A percentile compares a stretch with the other conserved stretches of the same genome.
These are phyloP conservation scores for Pythium folliculosum DNA, from an alignment of 352 stramenopile genomes.

Conservation along the genomic window DNA sequence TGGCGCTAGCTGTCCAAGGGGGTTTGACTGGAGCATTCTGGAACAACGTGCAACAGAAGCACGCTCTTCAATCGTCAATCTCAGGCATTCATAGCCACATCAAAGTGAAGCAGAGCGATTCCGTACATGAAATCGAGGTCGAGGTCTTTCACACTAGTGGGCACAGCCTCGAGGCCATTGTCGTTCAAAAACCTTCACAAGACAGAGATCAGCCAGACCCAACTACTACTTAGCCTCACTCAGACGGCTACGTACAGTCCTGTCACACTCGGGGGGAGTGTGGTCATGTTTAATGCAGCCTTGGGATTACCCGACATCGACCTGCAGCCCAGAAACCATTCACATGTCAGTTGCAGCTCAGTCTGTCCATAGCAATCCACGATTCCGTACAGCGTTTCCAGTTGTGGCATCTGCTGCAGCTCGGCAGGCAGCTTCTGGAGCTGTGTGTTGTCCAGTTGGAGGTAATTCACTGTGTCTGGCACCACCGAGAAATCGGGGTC, in stretches of 20 bases:
- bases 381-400: slow-evolving; percentile 4
- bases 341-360: background rate
- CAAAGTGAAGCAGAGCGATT: too few relatives aligned
- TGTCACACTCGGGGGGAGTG: background rate
- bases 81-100: background rate
- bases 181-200: slow-evolving; percentile 1
- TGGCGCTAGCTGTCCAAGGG: background rate
- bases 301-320: slow-evolving; percentile 8
- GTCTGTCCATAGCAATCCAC: background rate
- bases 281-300: background rate
- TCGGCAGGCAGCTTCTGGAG: slow-evolving; percentile 4
- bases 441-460: background rate
- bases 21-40: slow-evolving; percentile 2
- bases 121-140: slow-evolving; percentile 3
- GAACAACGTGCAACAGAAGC: background rate
- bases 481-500: slow-evolving; percentile 7
- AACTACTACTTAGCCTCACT: background rate
- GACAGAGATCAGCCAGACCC: background rate
- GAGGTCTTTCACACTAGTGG: slow-evolving; percentile 4
- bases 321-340: background rate
- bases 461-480: background rate
- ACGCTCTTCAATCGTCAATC: background rate
- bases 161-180: slow-evolving; percentile 4
- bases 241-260: background rate
- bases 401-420: background rate